These are phyloP conservation scores for Paecilomyces variotii DNA, from an alignment of 2,329 filamentous ascomycete genomes.

Conservation along the genomic window DNA sequence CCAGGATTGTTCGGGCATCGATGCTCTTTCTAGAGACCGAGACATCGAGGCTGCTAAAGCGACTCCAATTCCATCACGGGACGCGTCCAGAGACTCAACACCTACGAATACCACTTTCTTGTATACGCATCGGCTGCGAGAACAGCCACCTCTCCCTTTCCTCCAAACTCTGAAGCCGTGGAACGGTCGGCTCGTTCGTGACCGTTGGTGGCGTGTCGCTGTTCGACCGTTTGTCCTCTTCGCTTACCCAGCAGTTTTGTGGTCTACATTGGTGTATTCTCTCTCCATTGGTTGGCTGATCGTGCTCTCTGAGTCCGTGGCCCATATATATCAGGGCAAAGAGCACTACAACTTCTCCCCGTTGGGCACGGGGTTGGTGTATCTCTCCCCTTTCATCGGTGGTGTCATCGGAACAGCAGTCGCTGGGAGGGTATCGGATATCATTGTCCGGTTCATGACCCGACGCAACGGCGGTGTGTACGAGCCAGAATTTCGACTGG, in stretches of 20 bases:
- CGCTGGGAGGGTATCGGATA: constrained; percentile 77
- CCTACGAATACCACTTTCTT: constrained; percentile 21
- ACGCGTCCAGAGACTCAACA: constrained; percentile 22
- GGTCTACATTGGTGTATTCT: constrained; percentile 77
- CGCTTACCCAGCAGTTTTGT: constrained; percentile 79
- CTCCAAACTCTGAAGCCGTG: constrained; percentile 65
- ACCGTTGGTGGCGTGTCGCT: constrained; percentile 72
- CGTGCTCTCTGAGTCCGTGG: constrained; percentile 80
- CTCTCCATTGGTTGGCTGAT: constrained; percentile 93
- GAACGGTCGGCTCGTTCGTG: constrained; percentile 68
- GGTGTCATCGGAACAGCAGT: constrained; percentile 86
- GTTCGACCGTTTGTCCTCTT: constrained; percentile 77
- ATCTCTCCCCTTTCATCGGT: constrained; percentile 82
- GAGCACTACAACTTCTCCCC: constrained; percentile 71
- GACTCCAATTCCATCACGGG: constrained; percentile 20
- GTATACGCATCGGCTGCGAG: constrained; percentile 65
- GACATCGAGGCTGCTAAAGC: constrained; percentile 24
- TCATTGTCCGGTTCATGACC: constrained; percentile 75
- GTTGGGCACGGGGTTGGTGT: constrained; percentile 75
- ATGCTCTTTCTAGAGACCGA: background rate
- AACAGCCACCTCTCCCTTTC: constrained; percentile 63
- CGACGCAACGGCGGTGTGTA: constrained; percentile 86
- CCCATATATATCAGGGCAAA: constrained; percentile 65
- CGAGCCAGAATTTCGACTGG: constrained; percentile 84
- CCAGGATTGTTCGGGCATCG: background rate